phyloP scores from a whole-genome alignment of 2,329 filamentous ascomycete species.

The Aspergillus ochraceus region DNA sequence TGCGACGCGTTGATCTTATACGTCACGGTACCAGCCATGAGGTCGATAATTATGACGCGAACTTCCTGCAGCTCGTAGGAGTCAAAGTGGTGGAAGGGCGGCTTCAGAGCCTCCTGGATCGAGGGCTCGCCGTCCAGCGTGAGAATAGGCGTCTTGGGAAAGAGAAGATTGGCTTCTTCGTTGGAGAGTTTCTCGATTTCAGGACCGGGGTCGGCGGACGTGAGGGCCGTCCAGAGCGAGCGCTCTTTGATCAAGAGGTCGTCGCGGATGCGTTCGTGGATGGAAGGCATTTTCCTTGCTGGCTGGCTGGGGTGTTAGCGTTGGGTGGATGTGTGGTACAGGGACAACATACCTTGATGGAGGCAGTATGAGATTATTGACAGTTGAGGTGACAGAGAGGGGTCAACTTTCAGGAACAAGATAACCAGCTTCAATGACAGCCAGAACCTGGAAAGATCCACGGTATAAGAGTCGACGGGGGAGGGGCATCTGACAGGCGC shows the following conservation, averaged over 20 bases:
- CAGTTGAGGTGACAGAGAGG: too few relatives aligned
- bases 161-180: slow-evolving; percentile 32
- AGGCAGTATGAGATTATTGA: too few relatives aligned
- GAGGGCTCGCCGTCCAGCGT: slow-evolving; percentile 28
- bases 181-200: slow-evolving; percentile 35
- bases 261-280: slow-evolving; percentile 39
- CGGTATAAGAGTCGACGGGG: background rate
- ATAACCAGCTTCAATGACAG: background rate
- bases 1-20: slow-evolving; percentile 32
- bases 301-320: background rate
- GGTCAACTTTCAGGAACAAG: background rate
- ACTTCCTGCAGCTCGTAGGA: slow-evolving; percentile 30
- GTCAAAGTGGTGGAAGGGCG: slow-evolving; percentile 39
- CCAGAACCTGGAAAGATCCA: background rate
- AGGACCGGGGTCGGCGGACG: slow-evolving; percentile 36
- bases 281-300: slow-evolving; percentile 30
- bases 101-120: slow-evolving; percentile 25
- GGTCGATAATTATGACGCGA: slow-evolving; percentile 34
- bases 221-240: slow-evolving; percentile 39
- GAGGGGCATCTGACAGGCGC: background rate
- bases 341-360: background rate
- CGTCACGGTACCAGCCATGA: slow-evolving; percentile 38
- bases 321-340: background rate
- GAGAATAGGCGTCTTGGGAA: slow-evolving; percentile 33
- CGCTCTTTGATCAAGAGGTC: slow-evolving; percentile 37